Evolutionary conservation across 495 filamentous ascomycete genomes (phyloP), one percentile per base, ranked within the genome.

Genomic region (Penicillium crystallinum): DNA sequence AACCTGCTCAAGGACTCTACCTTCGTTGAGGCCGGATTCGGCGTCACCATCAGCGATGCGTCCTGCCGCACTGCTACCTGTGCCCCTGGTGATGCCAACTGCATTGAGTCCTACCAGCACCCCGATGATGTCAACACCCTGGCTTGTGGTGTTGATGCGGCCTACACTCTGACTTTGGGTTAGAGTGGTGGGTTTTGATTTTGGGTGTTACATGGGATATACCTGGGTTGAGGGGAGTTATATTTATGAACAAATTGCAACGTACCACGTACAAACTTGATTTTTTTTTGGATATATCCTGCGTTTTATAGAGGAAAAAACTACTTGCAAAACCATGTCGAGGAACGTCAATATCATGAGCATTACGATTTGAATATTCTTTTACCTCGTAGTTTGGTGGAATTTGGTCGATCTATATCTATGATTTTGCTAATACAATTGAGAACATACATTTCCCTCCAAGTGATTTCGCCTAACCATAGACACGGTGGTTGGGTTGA

Each of bases 21-120:
- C 0, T 66, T 75, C 47, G 50, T 69, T 47, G 56, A 45, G 4
- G 39, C 49, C 14, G 71, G 71, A 18, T 75, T 75, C 59, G 55
- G 53, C 31, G 70, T 69, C 8, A 62, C 60, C 10, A 49, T 60
- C 8, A 50, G 61, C 49, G 64, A 72, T 38, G 44, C 41, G 12
- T 64, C 57, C 40, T 75, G 70, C 47, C 23, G 36, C 17, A 41
- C 62, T 36, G 64, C 58, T 2, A 54, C 56, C 38, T 74, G 71
- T 48, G 52, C 61, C 10, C 56, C 68, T 15, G 70, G 68, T 0
- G 67, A 73, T 55, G 30, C 55, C 25, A 30, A 62, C 42, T 74
- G 71, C 30, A 50, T 59, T 2, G 59, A 62, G 31, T 54, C 70
- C 2, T 74, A 73, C 57, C 66, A 70, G 63, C 9, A 57, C 1